Percentiles rank a stretch among this genome's conserved stretches.
Conservation (phyloP, 2,329 filamentous ascomycete species). For the Pyrenophora teres region DNA sequence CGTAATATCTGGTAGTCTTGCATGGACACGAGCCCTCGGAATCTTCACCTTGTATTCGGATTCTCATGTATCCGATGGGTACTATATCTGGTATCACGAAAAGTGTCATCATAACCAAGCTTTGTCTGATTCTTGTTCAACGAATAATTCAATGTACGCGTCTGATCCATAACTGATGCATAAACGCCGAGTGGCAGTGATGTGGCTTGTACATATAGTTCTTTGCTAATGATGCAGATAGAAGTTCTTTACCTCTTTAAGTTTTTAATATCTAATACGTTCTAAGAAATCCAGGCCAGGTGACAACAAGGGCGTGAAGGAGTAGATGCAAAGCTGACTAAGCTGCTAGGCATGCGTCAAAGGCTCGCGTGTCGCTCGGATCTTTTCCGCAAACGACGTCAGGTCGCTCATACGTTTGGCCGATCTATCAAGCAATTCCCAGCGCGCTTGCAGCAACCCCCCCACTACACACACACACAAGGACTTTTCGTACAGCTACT, state of each 20-base stretch:
- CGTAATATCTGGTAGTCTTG: slow-evolving; percentile 17
- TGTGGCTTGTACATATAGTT: not conserved
- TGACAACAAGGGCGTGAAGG: no score
- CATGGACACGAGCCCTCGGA: slow-evolving; percentile 9
- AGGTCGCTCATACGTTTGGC: slow-evolving; percentile 26
- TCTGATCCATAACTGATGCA: not conserved
- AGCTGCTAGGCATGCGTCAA: slow-evolving; percentile 6
- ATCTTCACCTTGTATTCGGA: slow-evolving; percentile 14
- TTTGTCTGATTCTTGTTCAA: slow-evolving; percentile 25
- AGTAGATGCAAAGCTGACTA: slow-evolving; percentile 12
- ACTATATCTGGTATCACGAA: slow-evolving; percentile 19
- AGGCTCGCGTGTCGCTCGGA: slow-evolving; percentile 15
- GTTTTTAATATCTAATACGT: no score
- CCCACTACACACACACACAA: slow-evolving; percentile 24
- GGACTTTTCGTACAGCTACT: slow-evolving; percentile 18
- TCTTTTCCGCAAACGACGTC: slow-evolving; percentile 22
- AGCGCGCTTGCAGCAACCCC: slow-evolving; percentile 13
- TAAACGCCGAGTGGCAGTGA: not conserved
- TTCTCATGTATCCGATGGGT: slow-evolving; percentile 12
- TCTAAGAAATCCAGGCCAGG: no score
- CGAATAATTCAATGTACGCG: slow-evolving; percentile 11
- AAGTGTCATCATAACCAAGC: slow-evolving; percentile 17
- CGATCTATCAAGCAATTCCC: slow-evolving; percentile 15
- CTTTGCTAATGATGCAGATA: no score
- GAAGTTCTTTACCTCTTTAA: no score